Conservation (phyloP, 768 basidiomycete species). For the Brasilioporus rufonigricans region DNA sequence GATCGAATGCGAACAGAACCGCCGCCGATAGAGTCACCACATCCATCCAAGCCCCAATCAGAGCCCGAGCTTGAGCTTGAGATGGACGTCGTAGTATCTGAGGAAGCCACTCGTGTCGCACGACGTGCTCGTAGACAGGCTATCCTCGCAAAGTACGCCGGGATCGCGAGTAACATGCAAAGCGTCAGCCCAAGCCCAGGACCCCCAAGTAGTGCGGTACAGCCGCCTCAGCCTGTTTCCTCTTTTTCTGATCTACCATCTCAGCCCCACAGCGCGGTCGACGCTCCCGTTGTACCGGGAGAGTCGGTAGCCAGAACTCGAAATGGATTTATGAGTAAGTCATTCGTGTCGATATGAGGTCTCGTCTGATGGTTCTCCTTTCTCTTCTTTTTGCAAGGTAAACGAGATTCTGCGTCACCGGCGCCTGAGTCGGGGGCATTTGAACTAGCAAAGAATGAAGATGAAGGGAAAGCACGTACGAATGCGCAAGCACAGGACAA, state of each 20-base stretch:
- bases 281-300: constrained; percentile 28
- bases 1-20: constrained; percentile 13
- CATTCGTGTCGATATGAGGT: background rate
- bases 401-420: constrained; percentile 53
- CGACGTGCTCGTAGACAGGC: constrained; percentile 71
- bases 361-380: background rate
- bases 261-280: constrained; percentile 49
- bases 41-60: constrained; percentile 22
- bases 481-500: constrained; percentile 46
- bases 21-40: constrained; percentile 18
- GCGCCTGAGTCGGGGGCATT: constrained; percentile 61
- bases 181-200: constrained; percentile 57
- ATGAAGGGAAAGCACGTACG: constrained; percentile 46
- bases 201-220: constrained; percentile 71
- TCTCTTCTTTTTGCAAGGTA: constrained; percentile 35
- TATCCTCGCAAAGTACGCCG: constrained; percentile 74
- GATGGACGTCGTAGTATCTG: constrained; percentile 45
- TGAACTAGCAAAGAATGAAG: constrained; percentile 64
- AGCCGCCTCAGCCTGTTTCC: constrained; percentile 61
- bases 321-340: constrained; percentile 26
- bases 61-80: constrained; percentile 52
- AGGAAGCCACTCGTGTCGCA: constrained; percentile 63
- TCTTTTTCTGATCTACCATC: constrained; percentile 61
- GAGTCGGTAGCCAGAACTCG: constrained; percentile 3
- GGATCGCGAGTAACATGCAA: constrained; percentile 40